Conservation (phyloP, 805 yeast genomes). For the Yarrowia sp. region DNA sequence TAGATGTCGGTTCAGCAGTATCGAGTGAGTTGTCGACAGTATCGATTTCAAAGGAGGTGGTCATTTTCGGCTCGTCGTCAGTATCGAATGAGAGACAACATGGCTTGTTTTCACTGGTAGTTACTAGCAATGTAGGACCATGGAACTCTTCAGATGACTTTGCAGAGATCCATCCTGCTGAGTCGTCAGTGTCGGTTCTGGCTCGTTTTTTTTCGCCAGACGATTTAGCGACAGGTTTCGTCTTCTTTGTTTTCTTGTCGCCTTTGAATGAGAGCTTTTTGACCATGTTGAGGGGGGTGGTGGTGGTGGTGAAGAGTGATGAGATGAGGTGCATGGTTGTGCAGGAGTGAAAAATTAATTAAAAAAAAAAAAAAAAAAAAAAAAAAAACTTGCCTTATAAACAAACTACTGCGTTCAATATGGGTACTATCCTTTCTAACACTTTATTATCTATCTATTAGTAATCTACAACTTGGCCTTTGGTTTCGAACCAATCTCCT, state of each 20-base stretch:
- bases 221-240: neutral
- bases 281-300: conserved; percentile 36
- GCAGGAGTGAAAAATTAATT: neutral
- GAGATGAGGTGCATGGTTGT: neutral
- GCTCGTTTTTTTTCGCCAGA: neutral
- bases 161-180: conserved; percentile 38
- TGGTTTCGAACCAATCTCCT: neutral
- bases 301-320: neutral
- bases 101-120: conserved; percentile 25
- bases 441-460: neutral
- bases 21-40: conserved; percentile 1
- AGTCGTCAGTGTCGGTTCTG: neutral
- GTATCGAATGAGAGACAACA: conserved; percentile 1
- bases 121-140: conserved; percentile 40
- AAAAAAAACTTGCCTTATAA: no score
- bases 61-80: neutral
- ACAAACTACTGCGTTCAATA: neutral
- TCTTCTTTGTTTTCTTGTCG: conserved; percentile 34
- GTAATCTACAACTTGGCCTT: neutral
- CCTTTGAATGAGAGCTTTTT: conserved; percentile 43
- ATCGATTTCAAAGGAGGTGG: conserved; percentile 31
- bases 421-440: neutral
- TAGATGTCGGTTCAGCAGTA: conserved; percentile 37
- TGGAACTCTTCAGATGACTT: conserved; percentile 34
- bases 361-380: neutral